These are phyloP conservation scores for Hypomontagnella monticulosa DNA, from an alignment of 495 filamentous ascomycete genomes.

Conservation along the genomic window DNA sequence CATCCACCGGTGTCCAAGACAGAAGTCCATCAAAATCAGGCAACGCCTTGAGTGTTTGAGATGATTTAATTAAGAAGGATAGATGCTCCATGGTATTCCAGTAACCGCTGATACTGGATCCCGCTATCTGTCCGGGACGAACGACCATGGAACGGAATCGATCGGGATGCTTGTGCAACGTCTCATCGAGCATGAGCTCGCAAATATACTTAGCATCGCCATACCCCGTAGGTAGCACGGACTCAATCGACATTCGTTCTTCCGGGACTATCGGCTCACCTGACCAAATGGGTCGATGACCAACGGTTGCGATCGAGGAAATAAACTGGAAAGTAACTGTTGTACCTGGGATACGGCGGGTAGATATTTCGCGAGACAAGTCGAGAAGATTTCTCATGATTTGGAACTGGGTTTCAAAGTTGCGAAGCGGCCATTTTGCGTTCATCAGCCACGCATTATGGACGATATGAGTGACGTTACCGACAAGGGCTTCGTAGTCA, in stretches of 20 bases:
- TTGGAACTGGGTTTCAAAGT: slow-evolving; percentile 60
- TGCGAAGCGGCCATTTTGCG: slow-evolving; percentile 51
- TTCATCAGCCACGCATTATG: slow-evolving; percentile 70
- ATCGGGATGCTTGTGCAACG: slow-evolving; percentile 55
- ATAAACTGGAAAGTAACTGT: slow-evolving; percentile 58
- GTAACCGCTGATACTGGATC: slow-evolving; percentile 58
- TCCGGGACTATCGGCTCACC: slow-evolving; percentile 54
- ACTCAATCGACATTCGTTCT: slow-evolving; percentile 48
- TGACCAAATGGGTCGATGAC: slow-evolving; percentile 54
- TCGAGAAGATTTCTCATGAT: slow-evolving; percentile 58
- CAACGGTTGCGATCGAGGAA: slow-evolving; percentile 63
- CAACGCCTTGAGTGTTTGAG: slow-evolving; percentile 57
- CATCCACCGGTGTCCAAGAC: slow-evolving; percentile 62
- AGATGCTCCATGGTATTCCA: slow-evolving; percentile 65
- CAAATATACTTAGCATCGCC: slow-evolving; percentile 63
- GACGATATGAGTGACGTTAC: slow-evolving; percentile 62
- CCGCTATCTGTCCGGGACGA: slow-evolving; percentile 62
- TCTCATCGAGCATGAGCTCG: slow-evolving; percentile 61
- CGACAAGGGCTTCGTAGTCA: slow-evolving; percentile 52
- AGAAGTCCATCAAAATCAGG: slow-evolving; percentile 57
- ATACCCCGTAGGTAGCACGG: slow-evolving; percentile 59
- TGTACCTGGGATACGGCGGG: slow-evolving; percentile 41
- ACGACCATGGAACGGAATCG: slow-evolving; percentile 59
- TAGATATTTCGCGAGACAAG: slow-evolving; percentile 50
- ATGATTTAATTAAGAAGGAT: slow-evolving; percentile 62